phyloP scores from a whole-genome alignment of 371 early-diverging fungal genomes.

The Mucor plumbeus region DNA sequence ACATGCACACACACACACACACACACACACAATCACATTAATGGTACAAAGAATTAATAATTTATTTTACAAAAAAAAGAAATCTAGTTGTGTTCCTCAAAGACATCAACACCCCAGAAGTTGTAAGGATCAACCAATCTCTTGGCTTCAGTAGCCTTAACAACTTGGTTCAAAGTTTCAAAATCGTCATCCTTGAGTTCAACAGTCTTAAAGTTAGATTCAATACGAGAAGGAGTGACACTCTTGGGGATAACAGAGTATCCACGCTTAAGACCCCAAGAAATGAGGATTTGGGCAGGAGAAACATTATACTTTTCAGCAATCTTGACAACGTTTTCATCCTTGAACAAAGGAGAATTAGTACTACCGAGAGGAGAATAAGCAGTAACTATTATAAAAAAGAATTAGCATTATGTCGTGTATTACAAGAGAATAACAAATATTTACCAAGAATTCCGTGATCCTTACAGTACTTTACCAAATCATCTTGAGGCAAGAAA shows the following conservation, averaged over 20 bases:
- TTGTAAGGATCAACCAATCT: conserved; percentile 37
- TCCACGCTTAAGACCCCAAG: conserved; percentile 79
- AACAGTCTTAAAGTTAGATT: conserved; percentile 47
- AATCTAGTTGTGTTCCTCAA: conserved; percentile 33
- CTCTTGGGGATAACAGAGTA: conserved; percentile 67
- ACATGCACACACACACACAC: no score
- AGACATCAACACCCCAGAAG: conserved; percentile 43
- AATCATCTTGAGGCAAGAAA: conserved; percentile 47
- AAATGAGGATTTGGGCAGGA: conserved; percentile 75
- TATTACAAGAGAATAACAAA: background rate
- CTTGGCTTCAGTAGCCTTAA: conserved; percentile 18
- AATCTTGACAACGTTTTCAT: conserved; percentile 43
- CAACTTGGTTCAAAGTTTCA: conserved; percentile 38
- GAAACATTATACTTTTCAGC: conserved; percentile 74
- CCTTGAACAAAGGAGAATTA: conserved; percentile 30
- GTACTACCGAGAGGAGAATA: conserved; percentile 54
- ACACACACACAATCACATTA: background rate
- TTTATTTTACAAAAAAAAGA: conserved; percentile 2
- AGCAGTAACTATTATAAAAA: conserved; percentile 30
- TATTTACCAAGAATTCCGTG: conserved; percentile 38
- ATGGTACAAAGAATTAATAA: background rate
- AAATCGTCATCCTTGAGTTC: conserved; percentile 44
- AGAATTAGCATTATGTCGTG: background rate
- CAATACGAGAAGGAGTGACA: conserved; percentile 50
- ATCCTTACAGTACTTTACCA: conserved; percentile 45